Evolutionary conservation across 768 basidiomycete genomes (phyloP), one percentile per base, ranked within the genome.

Genomic region (Pholiota conissans): DNA sequence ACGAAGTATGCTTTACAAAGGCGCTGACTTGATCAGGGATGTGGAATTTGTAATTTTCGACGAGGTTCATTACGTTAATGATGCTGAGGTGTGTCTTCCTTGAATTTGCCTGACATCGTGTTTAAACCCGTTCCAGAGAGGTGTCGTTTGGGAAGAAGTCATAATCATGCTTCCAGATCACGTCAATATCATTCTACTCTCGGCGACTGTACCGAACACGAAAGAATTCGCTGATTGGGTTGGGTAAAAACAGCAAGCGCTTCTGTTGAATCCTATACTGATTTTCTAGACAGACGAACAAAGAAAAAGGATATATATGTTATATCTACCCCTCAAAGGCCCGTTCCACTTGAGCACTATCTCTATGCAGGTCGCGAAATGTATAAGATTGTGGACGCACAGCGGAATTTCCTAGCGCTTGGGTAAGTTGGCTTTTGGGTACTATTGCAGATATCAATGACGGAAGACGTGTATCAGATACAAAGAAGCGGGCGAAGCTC

Each of bases 231-330:
- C 97, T 3, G 95, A 95, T 63, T 99, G 97, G 97, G 96, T 98
- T 58, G 97, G 97, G 96, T 98, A 69, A 68, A 89, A 69, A 48
- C 39, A 26, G 22, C 26, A 27, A n/a, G 37, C 29, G 18, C 54
- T 26, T 37, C 24, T 53, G 13, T 29, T 10, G 20, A 45, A 13
- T n/a, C 52, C n/a, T n/a, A 57, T 60, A 51, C 27, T 48, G 11
- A 57, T 14, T 18, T 6, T 4, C 9, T 14, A 3, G 29, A 8
- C 63, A 98, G 96, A 5, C 91, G 97, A 14, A 99, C 97, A 2
- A 98, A 99, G 77, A 96, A 95, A 80, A 98, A 98, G 71, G 95
- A 98, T 62, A 98, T 99, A 54, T 98, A 98, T 70, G 97, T 99
- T 47, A 98, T 99, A 61, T 96, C 93, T 8, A 99, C 97, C 0